Evolutionary conservation across 768 basidiomycete genomes (phyloP).

Genomic region (Pulveroboletus ravenelii): DNA sequence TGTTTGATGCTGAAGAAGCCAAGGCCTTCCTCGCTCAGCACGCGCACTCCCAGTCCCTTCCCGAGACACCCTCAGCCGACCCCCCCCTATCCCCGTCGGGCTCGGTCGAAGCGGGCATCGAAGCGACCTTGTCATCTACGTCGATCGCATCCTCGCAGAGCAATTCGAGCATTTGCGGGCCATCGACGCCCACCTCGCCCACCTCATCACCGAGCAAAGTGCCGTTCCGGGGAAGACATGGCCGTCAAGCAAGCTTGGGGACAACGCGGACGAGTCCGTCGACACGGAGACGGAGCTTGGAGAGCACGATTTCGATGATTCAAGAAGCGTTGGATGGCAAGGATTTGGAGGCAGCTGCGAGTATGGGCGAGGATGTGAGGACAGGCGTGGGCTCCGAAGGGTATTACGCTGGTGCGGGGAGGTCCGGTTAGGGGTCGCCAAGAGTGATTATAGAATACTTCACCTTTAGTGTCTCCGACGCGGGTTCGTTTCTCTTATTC

Average conservation of each 20-base stretch:
- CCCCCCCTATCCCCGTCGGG: constrained; percentile 45
- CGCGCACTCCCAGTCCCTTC: constrained; percentile 36
- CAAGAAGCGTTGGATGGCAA: constrained; percentile 87
- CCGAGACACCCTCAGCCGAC: constrained; percentile 50
- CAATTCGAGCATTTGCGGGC: constrained; percentile 16
- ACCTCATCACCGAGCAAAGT: constrained; percentile 40
- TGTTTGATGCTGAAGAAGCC: constrained; percentile 77
- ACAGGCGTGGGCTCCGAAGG: not conserved
- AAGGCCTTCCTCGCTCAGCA: constrained; percentile 50
- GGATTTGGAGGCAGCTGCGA: constrained; percentile 31
- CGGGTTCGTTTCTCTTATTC: not conserved
- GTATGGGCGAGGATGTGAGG: not conserved
- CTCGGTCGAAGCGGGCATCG: constrained; percentile 39
- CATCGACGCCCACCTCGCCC: constrained; percentile 33
- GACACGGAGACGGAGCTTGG: constrained; percentile 84
- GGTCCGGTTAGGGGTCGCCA: not conserved
- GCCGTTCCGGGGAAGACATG: constrained; percentile 62
- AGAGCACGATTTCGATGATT: constrained; percentile 94
- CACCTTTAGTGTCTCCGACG: not conserved
- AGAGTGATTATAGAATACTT: not conserved
- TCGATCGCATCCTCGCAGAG: constrained; percentile 26
- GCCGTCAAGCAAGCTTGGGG: constrained; percentile 59
- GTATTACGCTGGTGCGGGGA: not conserved
- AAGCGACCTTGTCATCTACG: constrained; percentile 17
- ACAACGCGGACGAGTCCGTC: constrained; percentile 92